Evolutionary conservation across 73 alveolate species (phyloP).

Genomic region (Paramecium primaurelia): DNA sequence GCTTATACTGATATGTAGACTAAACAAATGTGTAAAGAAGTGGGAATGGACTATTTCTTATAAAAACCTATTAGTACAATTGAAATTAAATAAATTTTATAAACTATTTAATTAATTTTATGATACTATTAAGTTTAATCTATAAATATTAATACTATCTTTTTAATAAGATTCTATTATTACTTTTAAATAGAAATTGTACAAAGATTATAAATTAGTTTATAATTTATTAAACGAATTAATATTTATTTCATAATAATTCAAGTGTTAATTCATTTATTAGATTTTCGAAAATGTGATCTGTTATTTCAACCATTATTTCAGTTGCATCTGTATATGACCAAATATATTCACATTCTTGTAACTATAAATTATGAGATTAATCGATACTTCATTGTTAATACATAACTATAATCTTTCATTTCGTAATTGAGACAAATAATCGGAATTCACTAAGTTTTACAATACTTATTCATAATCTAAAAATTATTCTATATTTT

Average conservation of each 20-base stretch:
- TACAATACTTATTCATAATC: neutral
- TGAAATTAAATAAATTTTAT: constrained; percentile 18
- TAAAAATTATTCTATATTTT: neutral
- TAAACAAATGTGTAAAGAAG: neutral
- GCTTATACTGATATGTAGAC: constrained; percentile 36
- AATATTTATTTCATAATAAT: neutral
- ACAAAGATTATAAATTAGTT: neutral
- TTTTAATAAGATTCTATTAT: too few species aligned
- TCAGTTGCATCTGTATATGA: constrained; percentile 20
- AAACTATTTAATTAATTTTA: neutral
- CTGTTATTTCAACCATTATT: constrained; percentile 48
- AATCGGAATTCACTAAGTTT: neutral
- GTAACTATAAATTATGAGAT: neutral
- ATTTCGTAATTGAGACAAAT: constrained; percentile 34
- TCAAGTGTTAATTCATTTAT: constrained; percentile 42
- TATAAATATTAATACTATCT: too few species aligned
- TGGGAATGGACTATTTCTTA: constrained; percentile 26
- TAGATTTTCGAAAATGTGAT: constrained; percentile 40
- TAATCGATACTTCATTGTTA: neutral
- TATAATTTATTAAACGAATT: neutral
- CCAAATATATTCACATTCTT: constrained; percentile 21
- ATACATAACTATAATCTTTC: constrained; percentile 26
- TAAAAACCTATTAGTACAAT: constrained; percentile 24
- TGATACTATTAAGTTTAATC: neutral
- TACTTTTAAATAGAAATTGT: neutral